phyloP scores from a whole-genome alignment of 345 rosid genomes.

The Triadica sebifera region DNA sequence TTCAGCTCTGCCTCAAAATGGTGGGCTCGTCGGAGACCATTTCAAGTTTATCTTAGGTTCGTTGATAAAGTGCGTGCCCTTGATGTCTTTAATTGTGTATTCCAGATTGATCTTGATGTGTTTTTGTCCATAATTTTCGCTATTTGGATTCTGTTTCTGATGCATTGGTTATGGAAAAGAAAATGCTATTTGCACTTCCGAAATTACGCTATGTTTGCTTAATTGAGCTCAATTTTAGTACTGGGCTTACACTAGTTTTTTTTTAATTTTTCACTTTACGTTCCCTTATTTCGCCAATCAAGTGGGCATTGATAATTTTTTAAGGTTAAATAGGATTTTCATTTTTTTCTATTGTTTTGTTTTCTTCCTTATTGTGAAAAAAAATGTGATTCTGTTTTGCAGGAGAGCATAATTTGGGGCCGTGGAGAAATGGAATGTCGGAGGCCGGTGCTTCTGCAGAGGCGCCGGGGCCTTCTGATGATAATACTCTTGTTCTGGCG shows the following conservation, averaged over 20 bases:
- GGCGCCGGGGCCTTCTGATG: slow-evolving; percentile 62
- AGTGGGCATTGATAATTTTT: not conserved
- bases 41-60: slow-evolving; percentile 63
- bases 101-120: not conserved
- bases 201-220: not conserved
- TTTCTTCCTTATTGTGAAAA: too few relatives aligned
- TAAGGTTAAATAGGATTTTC: not conserved
- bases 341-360: not conserved
- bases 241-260: too few relatives aligned
- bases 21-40: slow-evolving; percentile 34
- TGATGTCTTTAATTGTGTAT: not conserved
- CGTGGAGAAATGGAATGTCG: slow-evolving; percentile 53
- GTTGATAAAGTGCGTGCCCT: slow-evolving; percentile 1
- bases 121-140: not conserved
- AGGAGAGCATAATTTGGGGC: slow-evolving; percentile 28
- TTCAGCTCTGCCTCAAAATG: slow-evolving; percentile 30
- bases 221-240: not conserved
- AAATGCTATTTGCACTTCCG: not conserved
- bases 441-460: slow-evolving; percentile 23
- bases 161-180: not conserved
- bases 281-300: not conserved
- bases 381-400: not conserved
- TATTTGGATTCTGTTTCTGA: slow-evolving; percentile 17
- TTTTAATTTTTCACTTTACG: not conserved
- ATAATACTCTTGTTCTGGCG: slow-evolving; percentile 58